Evolutionary conservation across 140 eudicot species (phyloP).

Genomic region (Oenanthe javanica): DNA sequence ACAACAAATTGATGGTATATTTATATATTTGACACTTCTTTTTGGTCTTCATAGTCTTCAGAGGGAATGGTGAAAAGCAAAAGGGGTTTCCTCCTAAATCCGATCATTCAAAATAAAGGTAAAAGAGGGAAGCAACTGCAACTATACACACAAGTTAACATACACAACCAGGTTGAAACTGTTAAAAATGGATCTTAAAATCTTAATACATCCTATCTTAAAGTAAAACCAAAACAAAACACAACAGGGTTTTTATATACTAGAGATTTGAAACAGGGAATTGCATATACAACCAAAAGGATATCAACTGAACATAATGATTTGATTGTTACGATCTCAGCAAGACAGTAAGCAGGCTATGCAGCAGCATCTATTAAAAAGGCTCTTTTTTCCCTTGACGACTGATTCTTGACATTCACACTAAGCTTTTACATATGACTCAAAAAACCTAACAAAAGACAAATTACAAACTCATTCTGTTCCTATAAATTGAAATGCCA

Average conservation of each 20-base stretch:
- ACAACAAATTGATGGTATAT: neutral
- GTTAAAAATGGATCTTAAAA: neutral
- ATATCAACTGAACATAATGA: constrained; percentile 9
- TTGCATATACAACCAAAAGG: constrained; percentile 13
- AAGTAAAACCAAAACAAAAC: neutral
- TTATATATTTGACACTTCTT: neutral
- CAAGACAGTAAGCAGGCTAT: constrained; percentile 7
- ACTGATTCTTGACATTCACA: constrained; percentile 28
- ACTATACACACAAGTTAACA: neutral
- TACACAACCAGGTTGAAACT: neutral
- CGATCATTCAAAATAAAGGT: neutral
- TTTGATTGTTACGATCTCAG: constrained; percentile 24
- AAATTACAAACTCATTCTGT: constrained; percentile 13
- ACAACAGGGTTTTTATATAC: neutral
- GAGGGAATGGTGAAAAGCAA: neutral
- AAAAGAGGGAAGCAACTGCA: neutral
- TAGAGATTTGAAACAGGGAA: neutral
- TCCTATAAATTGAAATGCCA: constrained; percentile 23
- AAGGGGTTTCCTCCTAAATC: neutral
- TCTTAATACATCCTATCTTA: neutral
- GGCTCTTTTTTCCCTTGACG: constrained; percentile 7
- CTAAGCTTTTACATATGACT: constrained; percentile 22
- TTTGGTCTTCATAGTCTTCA: neutral
- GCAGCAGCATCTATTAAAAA: constrained; percentile 22
- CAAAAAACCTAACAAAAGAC: constrained; percentile 10